Base-by-base conservation (phyloP, 164 flowering plant species). In the Nelumbo lutea region DNA sequence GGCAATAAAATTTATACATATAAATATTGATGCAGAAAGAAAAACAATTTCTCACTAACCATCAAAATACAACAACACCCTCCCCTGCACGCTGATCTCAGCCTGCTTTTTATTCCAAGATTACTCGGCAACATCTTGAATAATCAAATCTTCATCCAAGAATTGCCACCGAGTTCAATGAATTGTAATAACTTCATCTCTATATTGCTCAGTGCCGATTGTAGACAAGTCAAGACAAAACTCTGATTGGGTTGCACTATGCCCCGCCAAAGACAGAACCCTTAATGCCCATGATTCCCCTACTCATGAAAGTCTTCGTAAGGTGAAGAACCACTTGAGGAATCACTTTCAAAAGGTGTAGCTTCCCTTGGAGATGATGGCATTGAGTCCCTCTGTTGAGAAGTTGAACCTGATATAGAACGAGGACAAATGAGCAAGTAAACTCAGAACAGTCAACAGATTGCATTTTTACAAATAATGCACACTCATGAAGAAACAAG, bases 291-390 rank as follows among this genome's bases (percentile, higher is more conserved):
- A 8, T 39, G 27, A 42, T 47, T 57, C 42, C 42, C 48, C 71
- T 76, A 82, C 55, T 89, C 90, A 65, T 85, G 78, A 75, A 88
- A 82, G 69, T 91, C 96, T 73, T 90, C 95, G 15, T 85, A 88
- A 9, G 92, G 91, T 9, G 96, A 87, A 50, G 97, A 88, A 63
- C 81, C 96, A 65, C 90, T 82, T 1, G 96, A 89, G 44, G 91
- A 87, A 68, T 90, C 96, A 67, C 86, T 85, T 72, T 88, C 93
- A 74, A 73, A 87, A 60, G 90, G 85, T 7, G 86, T 76, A 39
- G 80, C 77, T 62, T 90, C 96, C 76, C 80, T 83, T 43, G 98
- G 90, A 40, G 97, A 85, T 13, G 83, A 64, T 11, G 80, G 80
- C 67, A 83, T 79, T 13, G 93, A 87, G 1, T 90, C 97, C 74